A percentile compares a stretch with the other conserved stretches of the same genome.
Evolutionary conservation across 345 rosid genomes (phyloP).

Genomic region (Citrus reticulata): DNA sequence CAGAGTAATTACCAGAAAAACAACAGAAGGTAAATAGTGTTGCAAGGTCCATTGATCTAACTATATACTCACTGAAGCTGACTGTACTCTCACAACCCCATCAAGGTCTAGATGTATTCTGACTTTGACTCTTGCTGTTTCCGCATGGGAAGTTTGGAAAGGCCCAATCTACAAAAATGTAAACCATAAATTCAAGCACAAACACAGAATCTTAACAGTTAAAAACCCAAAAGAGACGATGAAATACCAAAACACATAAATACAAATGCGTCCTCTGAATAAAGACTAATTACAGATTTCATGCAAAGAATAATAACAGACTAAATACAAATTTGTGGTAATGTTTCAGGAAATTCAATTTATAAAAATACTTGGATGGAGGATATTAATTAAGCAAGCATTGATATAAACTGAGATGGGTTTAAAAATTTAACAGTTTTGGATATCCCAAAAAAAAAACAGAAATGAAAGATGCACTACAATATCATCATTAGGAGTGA

Average conservation of each 20-base stretch:
- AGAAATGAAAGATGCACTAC: background rate
- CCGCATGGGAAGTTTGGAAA: conserved; percentile 40
- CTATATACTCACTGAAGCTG: conserved; percentile 50
- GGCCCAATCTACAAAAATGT: conserved; percentile 61
- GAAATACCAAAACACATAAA: background rate
- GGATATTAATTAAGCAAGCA: background rate
- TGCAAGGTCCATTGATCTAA: background rate
- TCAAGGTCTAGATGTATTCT: conserved; percentile 63
- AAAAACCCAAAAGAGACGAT: background rate
- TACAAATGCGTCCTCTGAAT: background rate
- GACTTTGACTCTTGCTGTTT: conserved; percentile 62
- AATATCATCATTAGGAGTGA: background rate
- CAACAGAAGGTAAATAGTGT: background rate
- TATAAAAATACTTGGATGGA: background rate
- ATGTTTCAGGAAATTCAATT: background rate
- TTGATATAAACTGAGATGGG: background rate
- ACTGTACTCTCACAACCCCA: conserved; percentile 54
- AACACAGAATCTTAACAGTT: background rate
- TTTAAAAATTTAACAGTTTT: background rate
- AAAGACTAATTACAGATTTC: background rate
- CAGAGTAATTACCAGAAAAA: background rate
- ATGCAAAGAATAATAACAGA: background rate
- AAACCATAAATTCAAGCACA: conserved; percentile 3
- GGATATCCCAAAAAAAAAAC: background rate
- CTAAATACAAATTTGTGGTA: background rate